Base-by-base conservation (phyloP, 176 grass and related monocot species). In the Alloteropsis semialata region DNA sequence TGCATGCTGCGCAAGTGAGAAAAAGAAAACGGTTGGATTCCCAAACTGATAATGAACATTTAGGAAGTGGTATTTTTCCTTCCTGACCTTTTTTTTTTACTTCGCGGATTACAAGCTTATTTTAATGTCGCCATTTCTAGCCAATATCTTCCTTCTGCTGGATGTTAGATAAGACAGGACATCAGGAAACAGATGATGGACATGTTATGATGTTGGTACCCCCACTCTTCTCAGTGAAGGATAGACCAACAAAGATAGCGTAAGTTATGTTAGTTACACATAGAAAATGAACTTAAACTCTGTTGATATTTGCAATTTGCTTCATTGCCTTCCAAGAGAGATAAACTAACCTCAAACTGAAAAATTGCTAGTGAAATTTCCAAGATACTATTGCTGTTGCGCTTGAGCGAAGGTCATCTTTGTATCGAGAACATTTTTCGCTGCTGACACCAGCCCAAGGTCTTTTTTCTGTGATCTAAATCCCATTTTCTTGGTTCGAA, bases 121-220 rank as follows among this genome's bases (percentile, higher is more conserved):
- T 33, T 19, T 87, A 66, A 62, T 69, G 53, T 80, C 59, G n/a
- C 74, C 56, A 61, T 69, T 79, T 78, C 41, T 53, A 53, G 72
- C 41, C 18, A 44, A 55, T 74, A 39, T 44, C 41, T 54, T 87
- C 25, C 16, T 82, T 27, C 68, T 41, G 19, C 43, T 88, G 17
- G 37, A 81, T 84, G 54, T 41, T 66, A 94, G 92, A 86, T 83
- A 74, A 79, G 25, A 75, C 63, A 55, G 49, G 65, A 24, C 32
- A 15, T 90, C 12, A 69, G 36, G 89, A 90, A 76, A 88, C 81
- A 61, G 89, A 94, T 90, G 84, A 78, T 59, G 78, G 84, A 64
- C 86, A 91, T 81, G 84, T 91, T 29, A 94, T 98, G 95, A 94
- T 98, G 95, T 83, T 98, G 43, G 84, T 94, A 16, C 95, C 95